Conservation (phyloP, 176 grass and related monocot genomes). For the Oryza australiensis region DNA sequence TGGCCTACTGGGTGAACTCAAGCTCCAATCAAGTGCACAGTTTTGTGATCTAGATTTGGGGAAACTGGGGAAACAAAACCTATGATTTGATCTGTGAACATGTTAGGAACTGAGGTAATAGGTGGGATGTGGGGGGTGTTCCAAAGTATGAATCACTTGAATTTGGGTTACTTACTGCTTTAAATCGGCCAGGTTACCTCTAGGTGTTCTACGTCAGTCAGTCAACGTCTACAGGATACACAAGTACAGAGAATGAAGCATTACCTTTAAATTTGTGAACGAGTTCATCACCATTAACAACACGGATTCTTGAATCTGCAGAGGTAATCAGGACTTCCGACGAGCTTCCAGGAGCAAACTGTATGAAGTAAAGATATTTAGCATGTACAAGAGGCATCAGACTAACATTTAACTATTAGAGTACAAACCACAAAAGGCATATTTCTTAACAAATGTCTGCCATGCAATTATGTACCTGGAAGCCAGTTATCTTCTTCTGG, state of each 20-base stretch:
- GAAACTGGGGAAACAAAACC: background rate
- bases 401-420: background rate
- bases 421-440: background rate
- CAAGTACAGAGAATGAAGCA: background rate
- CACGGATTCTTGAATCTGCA: conserved; percentile 98
- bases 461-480: conserved; percentile 63
- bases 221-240: background rate
- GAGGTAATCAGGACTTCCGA: conserved; percentile 96
- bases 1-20: background rate
- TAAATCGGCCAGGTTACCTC: background rate
- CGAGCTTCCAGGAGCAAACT: conserved; percentile 95
- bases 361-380: conserved; percentile 39
- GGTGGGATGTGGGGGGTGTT: background rate
- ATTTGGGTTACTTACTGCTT: background rate
- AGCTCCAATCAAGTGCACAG: background rate
- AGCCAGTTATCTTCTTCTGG: conserved; percentile 98
- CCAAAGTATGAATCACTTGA: background rate
- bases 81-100: background rate
- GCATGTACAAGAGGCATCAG: background rate
- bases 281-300: conserved; percentile 83
- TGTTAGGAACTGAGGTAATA: background rate
- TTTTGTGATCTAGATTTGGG: background rate
- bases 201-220: background rate
- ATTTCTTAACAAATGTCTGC: background rate
- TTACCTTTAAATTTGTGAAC: conserved; percentile 99